Evolutionary conservation across 306 rosid genomes (phyloP).

Genomic region (Medicago truncatula): DNA sequence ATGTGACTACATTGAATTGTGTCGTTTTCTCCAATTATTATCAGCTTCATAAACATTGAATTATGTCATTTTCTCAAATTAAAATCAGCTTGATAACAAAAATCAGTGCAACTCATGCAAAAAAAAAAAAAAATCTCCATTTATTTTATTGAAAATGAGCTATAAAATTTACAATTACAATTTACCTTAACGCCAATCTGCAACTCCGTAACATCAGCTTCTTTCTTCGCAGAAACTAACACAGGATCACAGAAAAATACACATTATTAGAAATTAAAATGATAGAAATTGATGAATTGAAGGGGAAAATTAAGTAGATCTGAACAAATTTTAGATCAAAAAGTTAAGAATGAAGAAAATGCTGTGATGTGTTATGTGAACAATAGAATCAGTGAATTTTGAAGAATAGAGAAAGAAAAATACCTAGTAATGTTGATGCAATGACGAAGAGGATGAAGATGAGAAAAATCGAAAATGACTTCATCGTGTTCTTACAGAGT

Average conservation of each 20-base stretch:
- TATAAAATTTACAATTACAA: conserved; percentile 7
- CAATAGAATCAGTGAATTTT: background rate
- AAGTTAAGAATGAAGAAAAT: background rate
- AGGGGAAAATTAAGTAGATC: conserved; percentile 29
- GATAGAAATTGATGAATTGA: background rate
- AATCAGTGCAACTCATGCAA: no score
- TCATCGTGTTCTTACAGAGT: conserved; percentile 31
- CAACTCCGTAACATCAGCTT: conserved; percentile 72
- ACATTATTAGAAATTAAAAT: background rate
- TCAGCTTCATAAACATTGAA: no score
- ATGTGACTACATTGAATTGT: no score
- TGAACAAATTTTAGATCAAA: conserved; percentile 10
- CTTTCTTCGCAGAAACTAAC: conserved; percentile 67
- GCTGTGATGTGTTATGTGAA: background rate
- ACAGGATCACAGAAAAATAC: background rate
- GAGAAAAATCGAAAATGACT: conserved; percentile 49
- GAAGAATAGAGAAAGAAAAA: background rate
- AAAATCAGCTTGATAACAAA: no score
- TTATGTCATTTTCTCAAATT: no score
- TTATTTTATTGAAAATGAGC: background rate
- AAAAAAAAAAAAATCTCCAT: background rate
- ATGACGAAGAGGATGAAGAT: conserved; percentile 53
- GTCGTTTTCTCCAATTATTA: no score
- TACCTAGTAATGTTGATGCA: conserved; percentile 51
- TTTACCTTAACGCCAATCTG: conserved; percentile 95